Evolutionary conservation across 1,139 yeast genomes (phyloP), one percentile per base, ranked within the genome.

Genomic region (Diutina rugosa): DNA sequence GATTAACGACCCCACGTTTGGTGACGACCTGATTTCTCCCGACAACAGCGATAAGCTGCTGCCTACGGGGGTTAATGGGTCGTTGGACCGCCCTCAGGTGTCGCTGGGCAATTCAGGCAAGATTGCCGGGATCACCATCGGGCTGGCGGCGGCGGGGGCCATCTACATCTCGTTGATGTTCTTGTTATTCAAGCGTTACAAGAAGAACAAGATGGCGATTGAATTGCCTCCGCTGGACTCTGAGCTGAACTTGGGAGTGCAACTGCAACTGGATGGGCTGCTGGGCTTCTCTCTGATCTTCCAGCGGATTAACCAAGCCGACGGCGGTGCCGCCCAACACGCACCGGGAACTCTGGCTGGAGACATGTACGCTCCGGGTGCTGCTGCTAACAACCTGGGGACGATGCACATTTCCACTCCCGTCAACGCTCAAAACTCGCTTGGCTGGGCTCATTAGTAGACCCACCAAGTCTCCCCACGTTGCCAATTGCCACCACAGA

Each of bases 111-210:
- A 62, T 38, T 29, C 64, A 1, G 79, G 76, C 29, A 74, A 73
- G 58, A 72, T 82, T 52, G 79, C 82, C 21, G 87, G 86, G 46
- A 73, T 84, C 44, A 77, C 85, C 32, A 72, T 85, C 55, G 90
- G 90, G 57, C 81, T 87, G n/a, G 81, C 84, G 29, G 79, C 80
- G 32, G 93, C 91, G 57, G 80, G 84, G 58, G 72, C 78, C 6
- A 67, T 78, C 30, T 85, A 84, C 67, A 71, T 85, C 67, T 71
- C 80, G 1, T 71, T 81, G 51, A 76, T 85, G 77, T 71, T 76
- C 48, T 64, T 67, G 47, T 65, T 76, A 57, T 76, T 76, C 68
- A 73, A 68, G 63, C 69, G 71, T 61, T 73, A 64, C 62, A 74
- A 69, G 62, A 72, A 72, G 65, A 68, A 67, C 55, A 69, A 67